A percentile compares a stretch with the other conserved stretches of the same genome.
phyloP scores from a whole-genome alignment of 2,329 filamentous ascomycete species.

The Ampelomyces quisqualis region DNA sequence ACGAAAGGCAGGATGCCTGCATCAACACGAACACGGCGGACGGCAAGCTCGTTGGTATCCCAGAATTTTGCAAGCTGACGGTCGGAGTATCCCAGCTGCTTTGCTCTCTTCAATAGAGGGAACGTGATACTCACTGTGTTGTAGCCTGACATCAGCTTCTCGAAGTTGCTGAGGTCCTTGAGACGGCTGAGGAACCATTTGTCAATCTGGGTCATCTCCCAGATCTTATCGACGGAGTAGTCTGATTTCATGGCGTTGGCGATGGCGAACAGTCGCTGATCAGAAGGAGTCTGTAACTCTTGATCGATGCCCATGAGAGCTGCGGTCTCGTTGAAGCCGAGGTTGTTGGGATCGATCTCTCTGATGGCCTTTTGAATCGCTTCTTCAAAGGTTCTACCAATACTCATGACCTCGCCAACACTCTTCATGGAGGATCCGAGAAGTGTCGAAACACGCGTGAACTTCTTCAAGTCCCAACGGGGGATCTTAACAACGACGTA shows the following conservation, averaged over 20 bases:
- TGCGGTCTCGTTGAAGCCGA: conserved; percentile 86
- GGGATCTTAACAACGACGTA: conserved; percentile 99
- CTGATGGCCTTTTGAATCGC: conserved; percentile 98
- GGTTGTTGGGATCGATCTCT: conserved; percentile 90
- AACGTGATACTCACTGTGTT: conserved; percentile 65
- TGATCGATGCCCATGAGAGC: conserved; percentile 91
- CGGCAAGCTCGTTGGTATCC: conserved; percentile 89
- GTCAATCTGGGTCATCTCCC: conserved; percentile 97
- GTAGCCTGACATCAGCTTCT: conserved; percentile 72
- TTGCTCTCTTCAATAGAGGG: conserved; percentile 75
- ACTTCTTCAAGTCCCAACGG: conserved; percentile 98
- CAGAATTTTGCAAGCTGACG: conserved; percentile 91
- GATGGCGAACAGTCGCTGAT: conserved; percentile 95
- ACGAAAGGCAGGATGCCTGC: conserved; percentile 83
- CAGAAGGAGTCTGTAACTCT: conserved; percentile 94
- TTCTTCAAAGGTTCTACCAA: conserved; percentile 94
- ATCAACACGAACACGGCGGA: conserved; percentile 81
- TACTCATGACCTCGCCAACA: conserved; percentile 98
- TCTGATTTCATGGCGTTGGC: conserved; percentile 96
- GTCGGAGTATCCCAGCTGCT: conserved; percentile 93
- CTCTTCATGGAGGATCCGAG: conserved; percentile 99
- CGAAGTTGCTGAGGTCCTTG: conserved; percentile 87
- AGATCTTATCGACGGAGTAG: conserved; percentile 94
- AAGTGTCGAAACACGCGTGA: conserved; percentile 91
- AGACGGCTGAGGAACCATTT: conserved; percentile 96